Evolutionary conservation across 495 filamentous ascomycete genomes (phyloP), one percentile per base, ranked within the genome.

Genomic region (Aspergillus haitiensis): DNA sequence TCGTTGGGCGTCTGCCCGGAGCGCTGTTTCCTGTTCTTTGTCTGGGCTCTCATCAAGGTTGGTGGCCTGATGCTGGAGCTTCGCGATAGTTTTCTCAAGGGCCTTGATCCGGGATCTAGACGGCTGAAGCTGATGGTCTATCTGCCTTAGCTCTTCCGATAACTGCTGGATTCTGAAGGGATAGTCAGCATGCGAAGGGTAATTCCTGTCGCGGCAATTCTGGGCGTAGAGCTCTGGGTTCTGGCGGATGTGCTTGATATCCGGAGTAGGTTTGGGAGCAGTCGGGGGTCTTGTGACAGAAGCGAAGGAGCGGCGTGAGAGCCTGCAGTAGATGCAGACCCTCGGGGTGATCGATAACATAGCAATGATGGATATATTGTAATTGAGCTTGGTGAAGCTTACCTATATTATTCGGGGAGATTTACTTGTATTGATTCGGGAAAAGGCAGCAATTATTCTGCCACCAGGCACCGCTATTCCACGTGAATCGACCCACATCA

Each of bases 171-270:
- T 97, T 52, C 77, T 81, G 34, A 76, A 76, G 1, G 93, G 88
- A 63, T 88, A 84, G 3, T 78, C 66, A 12, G 84, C 78, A 59
- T 90, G 86, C 12, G 78, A 66, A 52, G 82, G 75, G 74, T 97
- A 97, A 71, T 97, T 97, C 53, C 94, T 84, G 52, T 91, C 86
- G 55, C 88, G 61, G 70, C 90, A 95, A 70, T 95, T 98, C 58
- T 88, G 78, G 59, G 84, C 76, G 78, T 97, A 88, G 45, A 94
- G 79, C 31, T 86, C 82, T 42, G 85, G 82, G 72, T 93, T 89
- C 55, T 89, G 81, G 52, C 92, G 91, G 72, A 98, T 96, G 73
- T 93, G 86, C 70, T 90, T 96, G 71, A 96, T 78, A 72, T 97
- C 87, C 51, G 92, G 81, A 16, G 76, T 79, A 7, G 89, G 82